These are phyloP conservation scores for Acacia acuminata DNA, from an alignment of 306 rosid genomes.

Conservation along the genomic window DNA sequence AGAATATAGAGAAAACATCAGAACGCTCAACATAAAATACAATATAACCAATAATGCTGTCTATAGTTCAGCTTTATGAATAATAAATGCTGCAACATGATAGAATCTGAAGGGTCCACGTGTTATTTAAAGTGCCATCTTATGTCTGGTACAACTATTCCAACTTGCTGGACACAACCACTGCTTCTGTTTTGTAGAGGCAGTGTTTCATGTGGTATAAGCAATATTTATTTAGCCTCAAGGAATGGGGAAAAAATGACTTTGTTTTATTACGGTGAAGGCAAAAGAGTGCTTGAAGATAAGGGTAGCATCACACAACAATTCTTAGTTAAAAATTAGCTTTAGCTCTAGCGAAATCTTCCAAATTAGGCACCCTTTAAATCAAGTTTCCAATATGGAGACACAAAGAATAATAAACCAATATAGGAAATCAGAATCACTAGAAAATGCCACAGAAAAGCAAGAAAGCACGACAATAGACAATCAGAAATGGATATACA, in stretches of 20 bases:
- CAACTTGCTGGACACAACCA: neutral
- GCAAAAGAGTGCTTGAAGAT: neutral
- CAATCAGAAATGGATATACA: slow-evolving; percentile 18
- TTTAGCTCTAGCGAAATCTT: slow-evolving; percentile 1
- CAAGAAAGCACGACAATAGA: slow-evolving; percentile 15
- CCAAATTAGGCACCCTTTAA: neutral
- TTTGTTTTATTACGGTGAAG: slow-evolving; percentile 6
- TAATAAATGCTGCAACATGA: neutral
- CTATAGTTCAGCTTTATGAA: neutral
- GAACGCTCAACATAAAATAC: slow-evolving; percentile 21
- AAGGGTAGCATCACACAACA: neutral
- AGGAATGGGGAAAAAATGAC: neutral
- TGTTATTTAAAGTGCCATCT: neutral
- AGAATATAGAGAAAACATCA: slow-evolving; percentile 35
- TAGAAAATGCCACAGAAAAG: neutral
- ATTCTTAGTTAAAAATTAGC: neutral
- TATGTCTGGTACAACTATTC: neutral
- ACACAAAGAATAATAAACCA: neutral
- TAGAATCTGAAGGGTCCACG: neutral
- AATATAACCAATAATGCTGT: slow-evolving; percentile 10
- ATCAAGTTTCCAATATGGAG: neutral
- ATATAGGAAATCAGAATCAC: slow-evolving; percentile 8
- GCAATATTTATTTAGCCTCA: neutral
- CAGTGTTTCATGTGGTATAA: neutral
- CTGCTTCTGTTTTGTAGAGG: neutral